Conservation (phyloP, 1,139 yeast genomes). For the Eremothecium sinecaudum region DNA sequence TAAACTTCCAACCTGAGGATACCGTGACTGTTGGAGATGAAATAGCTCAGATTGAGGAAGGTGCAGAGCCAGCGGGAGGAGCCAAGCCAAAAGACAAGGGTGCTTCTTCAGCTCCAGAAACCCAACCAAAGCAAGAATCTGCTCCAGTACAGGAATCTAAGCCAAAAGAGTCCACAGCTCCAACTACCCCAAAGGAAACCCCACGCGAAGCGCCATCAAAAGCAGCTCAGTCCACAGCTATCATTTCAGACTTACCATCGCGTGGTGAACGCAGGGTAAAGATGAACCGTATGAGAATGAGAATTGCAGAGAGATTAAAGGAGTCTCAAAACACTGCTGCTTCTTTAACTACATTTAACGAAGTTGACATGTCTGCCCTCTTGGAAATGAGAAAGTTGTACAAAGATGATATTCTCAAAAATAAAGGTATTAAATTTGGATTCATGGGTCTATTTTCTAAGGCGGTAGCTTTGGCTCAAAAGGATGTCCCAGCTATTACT, state of each 20-base stretch:
- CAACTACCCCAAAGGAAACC: constrained; percentile 21
- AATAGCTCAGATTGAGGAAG: constrained; percentile 79
- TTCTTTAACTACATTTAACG: constrained; percentile 94
- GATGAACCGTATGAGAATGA: constrained; percentile 99
- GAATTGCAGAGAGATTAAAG: constrained; percentile 98
- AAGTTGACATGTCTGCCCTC: constrained; percentile 90
- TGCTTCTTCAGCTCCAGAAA: constrained; percentile 25
- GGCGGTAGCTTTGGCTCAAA: constrained; percentile 88
- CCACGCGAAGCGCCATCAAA: constrained; percentile 28
- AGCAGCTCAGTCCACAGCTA: constrained; percentile 23
- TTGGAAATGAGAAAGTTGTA: constrained; percentile 93
- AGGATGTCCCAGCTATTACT: constrained; percentile 90
- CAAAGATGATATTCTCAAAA: constrained; percentile 93
- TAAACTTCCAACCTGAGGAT: constrained; percentile 77
- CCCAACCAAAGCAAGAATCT: constrained; percentile 17
- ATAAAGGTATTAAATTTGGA: constrained; percentile 90
- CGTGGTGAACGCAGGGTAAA: constrained; percentile 88
- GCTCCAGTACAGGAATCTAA: constrained; percentile 13
- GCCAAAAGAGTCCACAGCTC: constrained; percentile 15
- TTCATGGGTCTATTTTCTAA: constrained; percentile 98
- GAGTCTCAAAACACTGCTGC: constrained; percentile 99
- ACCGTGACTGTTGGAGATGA: constrained; percentile 97
- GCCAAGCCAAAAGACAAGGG: constrained; percentile 33
- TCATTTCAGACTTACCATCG: constrained; percentile 40
- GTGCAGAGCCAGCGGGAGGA: constrained; percentile 64